Evolutionary conservation across 495 filamentous ascomycete genomes (phyloP).

Genomic region (Oidiodendron maius): DNA sequence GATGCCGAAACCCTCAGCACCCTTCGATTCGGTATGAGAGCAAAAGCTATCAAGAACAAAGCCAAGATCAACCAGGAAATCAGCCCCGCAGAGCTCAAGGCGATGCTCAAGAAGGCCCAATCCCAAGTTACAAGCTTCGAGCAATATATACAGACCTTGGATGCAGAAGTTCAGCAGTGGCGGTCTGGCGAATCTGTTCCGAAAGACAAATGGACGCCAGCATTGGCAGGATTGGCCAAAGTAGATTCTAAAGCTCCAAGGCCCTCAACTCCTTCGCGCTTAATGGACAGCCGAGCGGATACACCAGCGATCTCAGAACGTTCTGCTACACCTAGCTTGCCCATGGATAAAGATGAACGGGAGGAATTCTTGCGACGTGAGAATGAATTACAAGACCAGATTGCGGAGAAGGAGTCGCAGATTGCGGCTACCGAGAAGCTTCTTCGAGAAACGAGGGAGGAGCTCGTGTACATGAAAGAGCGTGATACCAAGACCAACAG

Average conservation of each 20-base stretch:
- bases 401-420: slow-evolving; percentile 85
- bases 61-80: slow-evolving; percentile 98
- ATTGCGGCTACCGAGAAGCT: slow-evolving; percentile 71
- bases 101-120: slow-evolving; percentile 84
- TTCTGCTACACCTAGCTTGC: slow-evolving; percentile 79
- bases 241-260: slow-evolving; percentile 53
- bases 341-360: slow-evolving; percentile 90
- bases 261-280: slow-evolving; percentile 77
- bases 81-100: slow-evolving; percentile 90
- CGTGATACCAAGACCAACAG: slow-evolving; percentile 72
- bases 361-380: slow-evolving; percentile 94
- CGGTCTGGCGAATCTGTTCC: slow-evolving; percentile 83
- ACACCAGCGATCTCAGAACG: slow-evolving; percentile 60
- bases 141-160: slow-evolving; percentile 74
- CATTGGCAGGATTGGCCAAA: slow-evolving; percentile 50
- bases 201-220: slow-evolving; percentile 72
- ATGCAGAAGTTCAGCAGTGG: slow-evolving; percentile 82
- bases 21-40: slow-evolving; percentile 89
- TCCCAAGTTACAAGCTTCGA: slow-evolving; percentile 84
- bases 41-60: slow-evolving; percentile 99
- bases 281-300: slow-evolving; percentile 78
- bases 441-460: slow-evolving; percentile 74
- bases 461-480: slow-evolving; percentile 75
- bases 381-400: slow-evolving; percentile 94
- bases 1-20: slow-evolving; percentile 93